A percentile compares a stretch with the other conserved stretches of the same genome.
Evolutionary conservation across 2,329 filamentous ascomycete genomes (phyloP).

Genomic region (Neonectria sp.): DNA sequence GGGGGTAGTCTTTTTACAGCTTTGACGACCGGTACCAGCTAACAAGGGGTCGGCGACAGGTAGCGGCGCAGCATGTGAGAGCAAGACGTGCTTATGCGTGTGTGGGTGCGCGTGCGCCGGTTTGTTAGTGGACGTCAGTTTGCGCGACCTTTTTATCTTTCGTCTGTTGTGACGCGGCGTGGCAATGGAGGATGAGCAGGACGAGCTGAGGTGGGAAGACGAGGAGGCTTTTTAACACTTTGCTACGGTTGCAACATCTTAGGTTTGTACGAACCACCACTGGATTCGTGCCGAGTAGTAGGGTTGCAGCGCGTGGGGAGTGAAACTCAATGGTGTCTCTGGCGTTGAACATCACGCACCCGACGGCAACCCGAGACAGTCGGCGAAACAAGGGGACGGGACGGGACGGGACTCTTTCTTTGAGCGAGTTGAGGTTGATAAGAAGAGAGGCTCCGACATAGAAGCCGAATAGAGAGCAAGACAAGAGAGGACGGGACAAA

Average conservation of each 20-base stretch:
- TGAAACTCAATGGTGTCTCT: slow-evolving; percentile 21
- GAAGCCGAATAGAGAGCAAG: too few relatives aligned
- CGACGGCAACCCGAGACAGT: slow-evolving; percentile 11
- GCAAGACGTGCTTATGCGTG: not conserved
- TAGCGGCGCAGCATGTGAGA: not conserved
- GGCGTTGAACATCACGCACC: slow-evolving; percentile 3
- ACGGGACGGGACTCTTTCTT: not conserved
- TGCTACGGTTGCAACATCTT: not conserved
- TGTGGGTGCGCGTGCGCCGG: not conserved
- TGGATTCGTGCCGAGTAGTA: not conserved
- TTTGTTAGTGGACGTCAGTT: slow-evolving; percentile 4
- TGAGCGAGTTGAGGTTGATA: not conserved
- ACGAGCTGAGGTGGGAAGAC: not conserved
- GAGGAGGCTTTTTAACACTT: not conserved
- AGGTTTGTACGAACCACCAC: not conserved
- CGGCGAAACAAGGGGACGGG: slow-evolving; percentile 16
- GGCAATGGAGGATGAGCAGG: not conserved
- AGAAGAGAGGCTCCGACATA: too few relatives aligned
- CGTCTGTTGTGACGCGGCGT: not conserved
- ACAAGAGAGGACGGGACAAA: too few relatives aligned
- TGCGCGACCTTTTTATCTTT: slow-evolving; percentile 12
- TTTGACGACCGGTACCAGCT: not conserved
- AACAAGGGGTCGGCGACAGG: not conserved
- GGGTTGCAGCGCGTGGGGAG: slow-evolving; percentile 19
- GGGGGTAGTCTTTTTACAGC: slow-evolving; percentile 6